phyloP scores from a whole-genome alignment of 23 red algal genomes.

The Gracilaria domingensis region DNA sequence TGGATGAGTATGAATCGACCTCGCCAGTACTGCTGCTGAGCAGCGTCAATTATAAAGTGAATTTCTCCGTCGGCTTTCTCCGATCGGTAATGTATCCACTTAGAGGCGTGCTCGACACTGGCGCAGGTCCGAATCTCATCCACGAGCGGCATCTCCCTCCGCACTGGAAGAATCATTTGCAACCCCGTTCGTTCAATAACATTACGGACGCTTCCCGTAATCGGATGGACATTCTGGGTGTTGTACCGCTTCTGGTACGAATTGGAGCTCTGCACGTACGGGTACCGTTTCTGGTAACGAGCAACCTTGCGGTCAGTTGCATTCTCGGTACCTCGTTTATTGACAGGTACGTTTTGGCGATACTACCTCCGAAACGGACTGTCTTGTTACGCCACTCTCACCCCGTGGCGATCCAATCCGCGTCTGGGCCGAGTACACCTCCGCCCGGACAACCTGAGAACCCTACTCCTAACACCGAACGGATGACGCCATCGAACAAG shows the following conservation, averaged over 20 bases:
- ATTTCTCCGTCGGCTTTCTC: slow-evolving; percentile 1
- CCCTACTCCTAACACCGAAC: too few relatives aligned
- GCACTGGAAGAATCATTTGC: background rate
- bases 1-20: background rate
- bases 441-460: background rate
- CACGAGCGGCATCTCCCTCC: slow-evolving; percentile 1
- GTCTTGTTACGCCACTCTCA: background rate
- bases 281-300: background rate
- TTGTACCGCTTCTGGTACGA: background rate
- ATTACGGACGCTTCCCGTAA: background rate
- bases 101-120: slow-evolving; percentile 32
- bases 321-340: slow-evolving; percentile 36
- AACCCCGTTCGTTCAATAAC: background rate
- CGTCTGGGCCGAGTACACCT: background rate
- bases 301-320: slow-evolving; percentile 14
- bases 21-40: background rate
- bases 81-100: slow-evolving; percentile 27
- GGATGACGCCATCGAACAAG: too few relatives aligned
- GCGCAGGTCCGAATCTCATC: slow-evolving; percentile 18
- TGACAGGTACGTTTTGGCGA: slow-evolving; percentile 14
- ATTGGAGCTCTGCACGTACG: slow-evolving; percentile 14
- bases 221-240: background rate
- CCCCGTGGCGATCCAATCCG: background rate
- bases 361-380: background rate
- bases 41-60: slow-evolving; percentile 4